Conservation (phyloP, 306 rosid genomes). For the Gastrolobium bilobum region DNA sequence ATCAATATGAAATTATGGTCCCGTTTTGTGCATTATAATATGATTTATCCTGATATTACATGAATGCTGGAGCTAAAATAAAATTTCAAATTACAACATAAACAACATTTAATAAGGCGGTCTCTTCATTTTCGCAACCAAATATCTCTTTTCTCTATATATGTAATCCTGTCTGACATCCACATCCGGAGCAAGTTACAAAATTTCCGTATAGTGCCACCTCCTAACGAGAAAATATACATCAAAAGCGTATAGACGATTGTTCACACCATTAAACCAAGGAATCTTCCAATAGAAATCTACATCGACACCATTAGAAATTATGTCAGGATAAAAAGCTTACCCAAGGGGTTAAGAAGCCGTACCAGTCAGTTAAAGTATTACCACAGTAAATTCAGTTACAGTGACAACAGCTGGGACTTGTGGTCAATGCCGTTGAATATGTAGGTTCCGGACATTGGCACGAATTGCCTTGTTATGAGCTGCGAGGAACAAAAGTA, state of each 20-base stretch:
- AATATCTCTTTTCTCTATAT: slow-evolving; percentile 6
- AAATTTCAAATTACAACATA: not conserved
- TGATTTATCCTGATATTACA: not conserved
- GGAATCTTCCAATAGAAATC: slow-evolving; percentile 52
- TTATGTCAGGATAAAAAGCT: slow-evolving; percentile 8
- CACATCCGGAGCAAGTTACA: slow-evolving; percentile 31
- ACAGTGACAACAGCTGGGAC: slow-evolving; percentile 82
- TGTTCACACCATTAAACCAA: slow-evolving; percentile 24
- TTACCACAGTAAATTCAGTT: slow-evolving; percentile 40
- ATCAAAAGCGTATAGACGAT: slow-evolving; percentile 11
- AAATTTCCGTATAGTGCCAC: slow-evolving; percentile 37
- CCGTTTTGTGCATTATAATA: not conserved
- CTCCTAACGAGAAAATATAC: slow-evolving; percentile 29
- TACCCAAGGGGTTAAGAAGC: slow-evolving; percentile 2
- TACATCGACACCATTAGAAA: slow-evolving; percentile 22
- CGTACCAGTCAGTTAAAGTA: slow-evolving; percentile 40
- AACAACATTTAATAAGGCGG: not conserved
- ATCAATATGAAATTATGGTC: not conserved
- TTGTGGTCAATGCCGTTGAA: slow-evolving; percentile 97
- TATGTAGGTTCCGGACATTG: slow-evolving; percentile 87
- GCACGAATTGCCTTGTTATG: slow-evolving; percentile 93
- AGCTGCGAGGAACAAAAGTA: slow-evolving; percentile 62
- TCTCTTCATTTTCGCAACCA: not conserved
- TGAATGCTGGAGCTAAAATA: not conserved
- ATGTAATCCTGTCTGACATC: slow-evolving; percentile 14